phyloP scores from a whole-genome alignment of 2,329 filamentous ascomycete species.

The Ophiostoma australiae region DNA sequence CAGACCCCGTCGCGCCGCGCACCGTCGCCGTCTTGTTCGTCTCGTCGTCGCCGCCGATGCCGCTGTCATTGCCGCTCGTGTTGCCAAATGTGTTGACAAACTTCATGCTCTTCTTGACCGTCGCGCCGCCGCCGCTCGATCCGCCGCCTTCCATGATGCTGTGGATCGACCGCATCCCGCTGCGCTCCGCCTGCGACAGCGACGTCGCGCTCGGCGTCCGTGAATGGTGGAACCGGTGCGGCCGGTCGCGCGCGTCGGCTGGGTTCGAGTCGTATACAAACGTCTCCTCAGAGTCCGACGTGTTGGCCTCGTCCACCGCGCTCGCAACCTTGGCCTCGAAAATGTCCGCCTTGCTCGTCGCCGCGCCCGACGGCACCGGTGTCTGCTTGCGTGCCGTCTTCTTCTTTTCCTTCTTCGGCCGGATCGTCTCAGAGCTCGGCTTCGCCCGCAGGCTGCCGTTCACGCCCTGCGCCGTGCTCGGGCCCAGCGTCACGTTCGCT shows the following conservation, averaged over 20 bases:
- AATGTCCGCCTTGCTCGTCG: constrained; percentile 92
- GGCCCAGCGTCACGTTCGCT: constrained; percentile 71
- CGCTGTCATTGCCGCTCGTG: constrained; percentile 51
- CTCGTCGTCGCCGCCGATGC: constrained; percentile 61
- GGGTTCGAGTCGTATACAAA: constrained; percentile 99
- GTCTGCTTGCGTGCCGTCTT: constrained; percentile 70
- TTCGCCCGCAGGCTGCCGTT: constrained; percentile 76
- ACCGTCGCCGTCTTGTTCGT: constrained; percentile 57
- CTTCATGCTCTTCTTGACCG: constrained; percentile 90
- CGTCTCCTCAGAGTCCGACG: constrained; percentile 95
- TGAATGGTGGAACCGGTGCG: constrained; percentile 70
- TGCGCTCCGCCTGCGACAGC: constrained; percentile 60
- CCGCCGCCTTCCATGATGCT: constrained; percentile 54
- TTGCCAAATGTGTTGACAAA: constrained; percentile 77
- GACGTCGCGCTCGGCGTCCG: constrained; percentile 92
- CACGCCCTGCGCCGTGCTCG: constrained; percentile 57
- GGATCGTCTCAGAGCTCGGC: constrained; percentile 90
- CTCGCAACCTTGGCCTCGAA: constrained; percentile 96
- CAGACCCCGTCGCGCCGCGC: constrained; percentile 58
- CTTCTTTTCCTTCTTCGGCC: constrained; percentile 90
- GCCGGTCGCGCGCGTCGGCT: constrained; percentile 58
- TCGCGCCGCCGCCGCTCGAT: constrained; percentile 38
- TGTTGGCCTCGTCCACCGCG: constrained; percentile 91
- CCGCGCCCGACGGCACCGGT: constrained; percentile 66
- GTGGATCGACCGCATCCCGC: constrained; percentile 58